Base-by-base conservation (phyloP, 805 yeast genomes). In the Hanseniaspora clermontiae region DNA sequence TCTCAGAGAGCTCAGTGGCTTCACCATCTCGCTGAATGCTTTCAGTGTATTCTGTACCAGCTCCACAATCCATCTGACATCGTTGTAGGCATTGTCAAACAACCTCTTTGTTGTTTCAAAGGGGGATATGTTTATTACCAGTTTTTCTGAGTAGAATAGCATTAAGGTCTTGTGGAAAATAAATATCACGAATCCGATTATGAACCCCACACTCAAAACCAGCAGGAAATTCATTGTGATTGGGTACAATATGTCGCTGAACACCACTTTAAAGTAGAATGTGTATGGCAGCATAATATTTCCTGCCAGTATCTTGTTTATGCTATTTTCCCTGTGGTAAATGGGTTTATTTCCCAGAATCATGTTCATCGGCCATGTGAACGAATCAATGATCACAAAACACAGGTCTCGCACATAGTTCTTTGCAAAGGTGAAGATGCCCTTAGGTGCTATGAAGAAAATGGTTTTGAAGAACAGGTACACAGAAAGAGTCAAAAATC, bases 341-440 rank as follows among this genome's bases (percentile, higher is more conserved):
- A 53, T 29, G 1, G 51, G 51, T 2, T 45, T 27, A 1, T 36
- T 17, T 8, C 57, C 57, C 34, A 53, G 36, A 20, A 53, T 10
- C 14, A 38, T 5, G 36, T 39, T 39, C 5, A 53, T 17, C 2
- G 57, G 57, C 57, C 51, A 53, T 6, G 40, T 38, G 20, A 38
- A 19, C 5, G 47, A 46, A n/a, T 53, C 57, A 4, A 53, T n/a
- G 7, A 53, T 15, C 31, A 53, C 57, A 46, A 36, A 46, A 15
- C 31, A 11, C 8, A 38, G 32, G 20, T 53, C 39, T 36, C 40
- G 37, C 2, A 53, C 4, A 27, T 43, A 51, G 19, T 43, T 24
- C 14, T 29, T 36, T 8, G 36, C 11, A 24, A 46, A 37, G 1
- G 27, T 46, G 1, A 37, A 32, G 14, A 46, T 10, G 7, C 49